A percentile compares a stretch with the other conserved stretches of the same genome.
Conservation (phyloP, 371 early-diverging fungal species). For the Fennellomyces sp. region DNA sequence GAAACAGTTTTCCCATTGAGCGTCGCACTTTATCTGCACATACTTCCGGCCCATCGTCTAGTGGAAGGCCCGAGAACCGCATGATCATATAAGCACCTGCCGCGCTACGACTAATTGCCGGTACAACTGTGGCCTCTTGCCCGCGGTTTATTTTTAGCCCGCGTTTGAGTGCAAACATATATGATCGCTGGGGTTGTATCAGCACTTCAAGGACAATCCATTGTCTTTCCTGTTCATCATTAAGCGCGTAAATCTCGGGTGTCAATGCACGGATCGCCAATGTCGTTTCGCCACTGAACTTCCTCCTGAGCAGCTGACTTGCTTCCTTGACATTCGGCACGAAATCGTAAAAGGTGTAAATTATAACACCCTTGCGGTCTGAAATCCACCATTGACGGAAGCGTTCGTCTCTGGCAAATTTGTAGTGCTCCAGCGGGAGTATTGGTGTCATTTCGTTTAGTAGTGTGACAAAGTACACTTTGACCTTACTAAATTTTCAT, state of each 20-base stretch:
- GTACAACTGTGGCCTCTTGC: neutral
- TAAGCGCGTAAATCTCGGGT: neutral
- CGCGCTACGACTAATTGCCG: neutral
- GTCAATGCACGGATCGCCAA: neutral
- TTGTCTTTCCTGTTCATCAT: neutral
- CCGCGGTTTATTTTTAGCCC: neutral
- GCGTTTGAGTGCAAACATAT: neutral
- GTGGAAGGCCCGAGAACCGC: neutral
- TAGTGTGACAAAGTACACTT: neutral
- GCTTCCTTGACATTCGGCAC: slow-evolving; percentile 4
- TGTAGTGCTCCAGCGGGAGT: neutral
- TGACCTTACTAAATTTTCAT: no score
- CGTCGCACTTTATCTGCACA: neutral
- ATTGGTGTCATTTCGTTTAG: neutral
- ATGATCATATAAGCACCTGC: slow-evolving; percentile 9
- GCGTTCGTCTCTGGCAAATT: neutral
- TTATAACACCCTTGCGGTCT: neutral
- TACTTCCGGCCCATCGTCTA: neutral
- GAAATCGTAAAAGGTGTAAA: neutral
- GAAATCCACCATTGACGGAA: slow-evolving; percentile 7
- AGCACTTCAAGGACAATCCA: slow-evolving; percentile 1
- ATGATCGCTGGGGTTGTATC: neutral
- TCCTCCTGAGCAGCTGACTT: slow-evolving; percentile 1
- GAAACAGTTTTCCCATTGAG: neutral
- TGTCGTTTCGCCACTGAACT: slow-evolving; percentile 7